Percentiles rank a stretch among this genome's conserved stretches.
These are phyloP conservation scores for Ogataea methylovora DNA, from an alignment of 805 yeast species.

Conservation along the genomic window DNA sequence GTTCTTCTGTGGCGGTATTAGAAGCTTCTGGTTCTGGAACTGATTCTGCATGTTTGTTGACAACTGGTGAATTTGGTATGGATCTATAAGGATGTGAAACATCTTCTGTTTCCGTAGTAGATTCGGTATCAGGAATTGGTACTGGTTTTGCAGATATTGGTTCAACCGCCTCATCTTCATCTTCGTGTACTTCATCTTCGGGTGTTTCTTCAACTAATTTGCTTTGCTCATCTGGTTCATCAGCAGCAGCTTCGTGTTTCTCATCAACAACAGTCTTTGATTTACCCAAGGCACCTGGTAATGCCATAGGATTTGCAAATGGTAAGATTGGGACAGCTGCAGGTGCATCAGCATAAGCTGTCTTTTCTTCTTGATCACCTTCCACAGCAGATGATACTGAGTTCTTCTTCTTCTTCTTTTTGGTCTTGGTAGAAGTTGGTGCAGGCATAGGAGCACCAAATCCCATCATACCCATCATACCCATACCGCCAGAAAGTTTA, in stretches of 20 bases:
- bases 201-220: slow-evolving; percentile 6
- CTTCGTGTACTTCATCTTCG: slow-evolving; percentile 5
- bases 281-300: slow-evolving; percentile 5
- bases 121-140: slow-evolving; percentile 2
- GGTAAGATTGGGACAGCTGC: slow-evolving; percentile 49
- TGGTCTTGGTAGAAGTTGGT: slow-evolving; percentile 12
- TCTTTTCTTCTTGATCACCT: slow-evolving; percentile 8
- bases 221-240: slow-evolving; percentile 17
- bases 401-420: slow-evolving; percentile 18
- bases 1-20: neutral
- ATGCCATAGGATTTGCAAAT: slow-evolving; percentile 32
- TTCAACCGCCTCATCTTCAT: slow-evolving; percentile 7
- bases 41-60: no score
- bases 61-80: no score
- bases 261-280: slow-evolving; percentile 3
- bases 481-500: slow-evolving; percentile 81
- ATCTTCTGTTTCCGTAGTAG: neutral
- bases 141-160: slow-evolving; percentile 3
- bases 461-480: slow-evolving; percentile 71
- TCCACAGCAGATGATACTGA: slow-evolving; percentile 12
- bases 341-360: slow-evolving; percentile 17
- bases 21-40: neutral
- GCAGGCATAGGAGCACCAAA: slow-evolving; percentile 29
- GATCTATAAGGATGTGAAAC: no score
- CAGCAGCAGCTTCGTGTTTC: slow-evolving; percentile 6